phyloP scores from a whole-genome alignment of 371 early-diverging fungal species.

The Mucor velutinosus region DNA sequence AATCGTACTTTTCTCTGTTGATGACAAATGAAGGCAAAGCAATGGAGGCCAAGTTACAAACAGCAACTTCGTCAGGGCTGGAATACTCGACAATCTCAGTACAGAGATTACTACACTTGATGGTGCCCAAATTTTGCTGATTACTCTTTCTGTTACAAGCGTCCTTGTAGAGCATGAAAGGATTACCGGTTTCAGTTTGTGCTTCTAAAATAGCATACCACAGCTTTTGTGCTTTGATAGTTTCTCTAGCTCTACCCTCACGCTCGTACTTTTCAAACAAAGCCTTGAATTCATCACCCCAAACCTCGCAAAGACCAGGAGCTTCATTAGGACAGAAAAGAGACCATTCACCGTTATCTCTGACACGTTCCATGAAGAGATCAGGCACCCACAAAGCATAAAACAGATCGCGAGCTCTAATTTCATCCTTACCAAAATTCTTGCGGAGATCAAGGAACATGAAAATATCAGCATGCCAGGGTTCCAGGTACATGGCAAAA shows the following conservation, averaged over 20 bases:
- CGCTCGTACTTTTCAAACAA: constrained; percentile 84
- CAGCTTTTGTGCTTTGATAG: constrained; percentile 92
- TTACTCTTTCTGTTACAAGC: constrained; percentile 96
- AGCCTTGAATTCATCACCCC: constrained; percentile 89
- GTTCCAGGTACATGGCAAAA: constrained; percentile 96
- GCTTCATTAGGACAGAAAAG: constrained; percentile 95
- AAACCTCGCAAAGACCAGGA: constrained; percentile 83
- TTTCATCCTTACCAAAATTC: constrained; percentile 96
- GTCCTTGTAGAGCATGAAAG: constrained; percentile 98
- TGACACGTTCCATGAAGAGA: constrained; percentile 95
- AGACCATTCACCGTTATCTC: constrained; percentile 89
- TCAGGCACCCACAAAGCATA: constrained; percentile 96
- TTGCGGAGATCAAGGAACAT: constrained; percentile 93
- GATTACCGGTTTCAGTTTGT: constrained; percentile 97
- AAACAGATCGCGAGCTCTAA: constrained; percentile 93
- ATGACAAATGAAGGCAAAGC: constrained; percentile 92
- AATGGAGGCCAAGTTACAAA: constrained; percentile 98
- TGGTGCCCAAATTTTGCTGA: constrained; percentile 97
- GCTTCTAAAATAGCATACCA: constrained; percentile 96
- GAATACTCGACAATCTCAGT: constrained; percentile 97
- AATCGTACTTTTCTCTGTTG: constrained; percentile 51
- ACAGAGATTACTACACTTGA: constrained; percentile 86
- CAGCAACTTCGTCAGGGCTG: constrained; percentile 94
- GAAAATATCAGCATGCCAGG: constrained; percentile 97
- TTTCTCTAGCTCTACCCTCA: constrained; percentile 76